Percentiles rank a stretch among this genome's conserved stretches.
Conservation (phyloP, 2,329 filamentous ascomycete species). For the Salinomyces thailandicus region DNA sequence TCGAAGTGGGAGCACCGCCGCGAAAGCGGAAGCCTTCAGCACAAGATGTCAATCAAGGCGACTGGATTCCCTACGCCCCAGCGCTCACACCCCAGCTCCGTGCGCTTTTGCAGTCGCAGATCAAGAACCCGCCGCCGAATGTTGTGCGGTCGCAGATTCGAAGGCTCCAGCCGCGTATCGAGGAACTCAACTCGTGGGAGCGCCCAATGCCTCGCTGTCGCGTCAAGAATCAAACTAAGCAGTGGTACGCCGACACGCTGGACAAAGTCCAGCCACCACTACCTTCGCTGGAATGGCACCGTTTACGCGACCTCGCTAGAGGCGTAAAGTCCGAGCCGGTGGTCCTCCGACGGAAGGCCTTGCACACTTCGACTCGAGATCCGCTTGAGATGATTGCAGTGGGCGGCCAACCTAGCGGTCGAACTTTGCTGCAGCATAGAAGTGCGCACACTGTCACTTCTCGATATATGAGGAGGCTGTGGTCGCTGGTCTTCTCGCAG, state of each 20-base stretch:
- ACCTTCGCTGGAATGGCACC: slow-evolving; percentile 34
- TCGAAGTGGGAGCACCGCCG: not conserved
- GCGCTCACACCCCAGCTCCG: slow-evolving; percentile 24
- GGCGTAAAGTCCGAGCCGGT: slow-evolving; percentile 11
- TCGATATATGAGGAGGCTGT: slow-evolving; percentile 38
- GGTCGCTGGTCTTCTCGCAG: slow-evolving; percentile 31
- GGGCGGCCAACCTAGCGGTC: slow-evolving; percentile 2
- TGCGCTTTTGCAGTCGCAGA: slow-evolving; percentile 24
- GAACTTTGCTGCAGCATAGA: too few species aligned
- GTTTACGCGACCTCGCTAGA: slow-evolving; percentile 29
- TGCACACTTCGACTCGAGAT: not conserved
- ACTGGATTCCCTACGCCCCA: slow-evolving; percentile 21
- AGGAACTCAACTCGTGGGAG: slow-evolving; percentile 37
- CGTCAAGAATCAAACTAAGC: slow-evolving; percentile 32
- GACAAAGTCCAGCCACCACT: slow-evolving; percentile 36
- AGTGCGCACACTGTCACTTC: slow-evolving; percentile 29
- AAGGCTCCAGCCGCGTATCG: slow-evolving; percentile 23
- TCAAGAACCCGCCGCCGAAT: slow-evolving; percentile 19
- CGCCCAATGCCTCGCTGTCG: slow-evolving; percentile 37
- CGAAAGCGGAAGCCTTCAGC: slow-evolving; percentile 1
- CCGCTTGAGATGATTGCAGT: slow-evolving; percentile 17
- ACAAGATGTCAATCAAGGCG: slow-evolving; percentile 5
- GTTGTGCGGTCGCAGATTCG: slow-evolving; percentile 18
- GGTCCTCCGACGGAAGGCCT: slow-evolving; percentile 1
- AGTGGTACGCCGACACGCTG: slow-evolving; percentile 36